Base-by-base conservation (phyloP, 2,329 filamentous ascomycete species). In the Aspergillus jensenii region DNA sequence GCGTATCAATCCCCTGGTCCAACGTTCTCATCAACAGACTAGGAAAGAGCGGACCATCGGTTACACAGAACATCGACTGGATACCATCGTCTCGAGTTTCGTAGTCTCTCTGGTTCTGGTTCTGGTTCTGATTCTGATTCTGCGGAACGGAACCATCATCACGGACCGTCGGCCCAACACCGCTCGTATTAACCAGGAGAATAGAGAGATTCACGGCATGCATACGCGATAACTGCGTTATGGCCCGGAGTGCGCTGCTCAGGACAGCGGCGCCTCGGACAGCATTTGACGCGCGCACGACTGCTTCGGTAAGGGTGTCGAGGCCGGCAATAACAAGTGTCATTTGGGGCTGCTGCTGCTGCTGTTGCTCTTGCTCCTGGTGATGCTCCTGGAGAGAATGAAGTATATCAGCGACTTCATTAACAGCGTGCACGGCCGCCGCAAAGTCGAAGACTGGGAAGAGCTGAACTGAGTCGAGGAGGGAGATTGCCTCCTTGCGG, bases 1-100 rank as follows among this genome's bases (percentile, higher is more conserved):
- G 75, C 1, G 64, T 67, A 66, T 78, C 76, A 41, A 75, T 70
- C 0, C 74, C 74, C 52, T 75, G 72, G 52, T 77, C 74, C 15
- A 78, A 37, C 2, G 71, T 71, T 46, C 67, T 69, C 62, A 72
- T 69, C 19, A 76, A 59, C 7, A 75, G 59, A 37, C 65, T 74
- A 6, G 68, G 65, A 27, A 73, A 60, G 53, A 71, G 33, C 6
- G 62, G 33, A 17, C 54, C 45, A 23, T 59, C 61, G 17, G 61
- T 56, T 40, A 40, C 45, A 47, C 61, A 61, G 23, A 73, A 74
- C 15, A 69, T 60, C 2, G 71, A 74, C 39, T 68, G 58, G 12
- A 72, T 35, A 4, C 15, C n/a, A 56, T 2, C 37, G 9, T 27
- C 12, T 15, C 21, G 43, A 27, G 39, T 59, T 0, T 33, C 27